Percentiles rank a stretch among this genome's conserved stretches.
These are phyloP conservation scores for Tephrocybe sp. DNA, from an alignment of 768 basidiomycete species.

Conservation along the genomic window DNA sequence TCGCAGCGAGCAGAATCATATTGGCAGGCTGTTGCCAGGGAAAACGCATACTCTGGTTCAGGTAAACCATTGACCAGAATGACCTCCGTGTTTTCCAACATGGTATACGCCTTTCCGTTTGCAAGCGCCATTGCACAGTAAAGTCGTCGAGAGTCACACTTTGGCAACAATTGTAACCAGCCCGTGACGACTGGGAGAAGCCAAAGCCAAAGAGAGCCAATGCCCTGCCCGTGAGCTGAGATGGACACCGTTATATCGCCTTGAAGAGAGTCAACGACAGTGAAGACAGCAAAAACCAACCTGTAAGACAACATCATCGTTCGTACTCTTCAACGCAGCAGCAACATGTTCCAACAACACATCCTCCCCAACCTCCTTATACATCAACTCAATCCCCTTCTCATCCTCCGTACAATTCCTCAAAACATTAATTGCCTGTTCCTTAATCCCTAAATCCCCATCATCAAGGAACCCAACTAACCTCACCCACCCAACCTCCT, in stretches of 20 bases:
- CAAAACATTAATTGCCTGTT: conserved; percentile 68
- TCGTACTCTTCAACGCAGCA: conserved; percentile 45
- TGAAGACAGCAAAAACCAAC: conserved; percentile 35
- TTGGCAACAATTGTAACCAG: conserved; percentile 39
- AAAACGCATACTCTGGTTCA: conserved; percentile 6
- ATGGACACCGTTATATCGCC: conserved; percentile 13
- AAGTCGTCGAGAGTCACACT: conserved; percentile 34
- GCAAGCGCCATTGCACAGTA: conserved; percentile 25
- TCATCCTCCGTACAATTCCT: conserved; percentile 67
- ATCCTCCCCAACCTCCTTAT: conserved; percentile 48
- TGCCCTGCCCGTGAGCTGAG: conserved; percentile 33
- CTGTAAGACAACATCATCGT: conserved; percentile 54
- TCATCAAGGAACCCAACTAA: conserved; percentile 58
- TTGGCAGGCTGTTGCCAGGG: background rate
- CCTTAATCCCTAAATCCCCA: conserved; percentile 55
- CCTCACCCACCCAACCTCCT: conserved; percentile 61
- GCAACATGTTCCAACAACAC: conserved; percentile 45
- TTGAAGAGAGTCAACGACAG: conserved; percentile 28
- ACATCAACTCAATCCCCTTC: conserved; percentile 62
- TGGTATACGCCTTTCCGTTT: conserved; percentile 24
- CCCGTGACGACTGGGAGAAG: conserved; percentile 20
- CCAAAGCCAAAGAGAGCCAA: conserved; percentile 43
- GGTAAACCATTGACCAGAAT: background rate
- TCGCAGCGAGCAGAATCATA: conserved; percentile 8
- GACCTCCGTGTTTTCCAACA: background rate